Evolutionary conservation across 2,329 filamentous ascomycete species (phyloP).

Genomic region (Colletotrichum incanum): DNA sequence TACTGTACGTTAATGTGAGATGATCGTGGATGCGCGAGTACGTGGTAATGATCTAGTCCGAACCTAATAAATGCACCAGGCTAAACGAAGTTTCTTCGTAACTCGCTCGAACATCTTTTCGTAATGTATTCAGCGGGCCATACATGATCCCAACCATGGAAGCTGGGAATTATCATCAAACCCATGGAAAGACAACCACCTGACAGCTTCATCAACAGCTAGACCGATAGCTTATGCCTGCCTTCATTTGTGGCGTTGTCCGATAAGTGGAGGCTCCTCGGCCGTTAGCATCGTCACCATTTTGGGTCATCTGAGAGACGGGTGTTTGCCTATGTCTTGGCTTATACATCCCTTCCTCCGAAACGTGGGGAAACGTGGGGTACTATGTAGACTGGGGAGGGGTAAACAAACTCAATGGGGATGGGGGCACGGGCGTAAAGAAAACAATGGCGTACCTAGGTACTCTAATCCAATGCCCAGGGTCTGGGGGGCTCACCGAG

Average conservation of each 20-base stretch:
- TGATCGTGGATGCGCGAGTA: neutral
- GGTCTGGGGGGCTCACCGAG: neutral
- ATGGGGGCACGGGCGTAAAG: neutral
- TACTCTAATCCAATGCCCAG: neutral
- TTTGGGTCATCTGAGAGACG: neutral
- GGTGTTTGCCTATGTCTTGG: constrained; percentile 10
- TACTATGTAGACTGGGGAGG: neutral
- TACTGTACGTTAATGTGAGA: too few relatives aligned
- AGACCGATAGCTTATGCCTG: neutral
- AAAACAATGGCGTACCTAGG: neutral
- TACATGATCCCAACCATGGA: neutral
- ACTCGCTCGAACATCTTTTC: neutral
- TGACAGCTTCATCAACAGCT: neutral
- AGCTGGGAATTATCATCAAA: neutral
- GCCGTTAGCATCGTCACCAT: neutral
- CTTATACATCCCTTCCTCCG: constrained; percentile 25
- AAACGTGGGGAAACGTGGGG: constrained; percentile 20
- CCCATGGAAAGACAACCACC: too few relatives aligned
- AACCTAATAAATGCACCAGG: neutral
- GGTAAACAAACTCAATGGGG: neutral
- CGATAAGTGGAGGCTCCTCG: neutral
- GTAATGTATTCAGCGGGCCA: neutral
- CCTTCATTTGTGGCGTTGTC: neutral
- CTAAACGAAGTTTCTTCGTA: neutral
- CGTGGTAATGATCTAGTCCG: neutral